Percentiles rank a stretch among this genome's conserved stretches.
Evolutionary conservation across 2,329 filamentous ascomycete genomes (phyloP).

Genomic region (Teratosphaeriaceae sp.): DNA sequence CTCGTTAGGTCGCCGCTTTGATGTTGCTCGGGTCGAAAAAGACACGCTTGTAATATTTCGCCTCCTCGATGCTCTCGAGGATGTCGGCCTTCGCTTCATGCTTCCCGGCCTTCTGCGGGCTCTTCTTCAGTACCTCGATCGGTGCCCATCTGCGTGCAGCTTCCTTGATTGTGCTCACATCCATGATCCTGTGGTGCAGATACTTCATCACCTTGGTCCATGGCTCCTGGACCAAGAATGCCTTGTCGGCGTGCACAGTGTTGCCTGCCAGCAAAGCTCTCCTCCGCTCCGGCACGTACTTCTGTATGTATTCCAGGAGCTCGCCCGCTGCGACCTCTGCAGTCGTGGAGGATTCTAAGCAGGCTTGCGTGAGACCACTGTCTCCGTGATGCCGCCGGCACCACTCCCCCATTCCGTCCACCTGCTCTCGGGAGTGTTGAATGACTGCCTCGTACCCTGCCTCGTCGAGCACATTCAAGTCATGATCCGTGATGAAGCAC

Average conservation of each 20-base stretch:
- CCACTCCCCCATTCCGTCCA: slow-evolving; percentile 84
- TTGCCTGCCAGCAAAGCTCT: slow-evolving; percentile 80
- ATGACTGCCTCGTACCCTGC: slow-evolving; percentile 74
- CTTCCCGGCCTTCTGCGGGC: slow-evolving; percentile 64
- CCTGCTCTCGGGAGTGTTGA: slow-evolving; percentile 61
- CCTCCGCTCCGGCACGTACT: slow-evolving; percentile 58
- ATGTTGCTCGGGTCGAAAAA: slow-evolving; percentile 57
- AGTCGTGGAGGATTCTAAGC: slow-evolving; percentile 65
- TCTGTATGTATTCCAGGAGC: slow-evolving; percentile 72
- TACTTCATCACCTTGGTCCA: slow-evolving; percentile 68
- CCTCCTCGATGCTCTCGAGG: slow-evolving; percentile 89
- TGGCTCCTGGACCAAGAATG: slow-evolving; percentile 68
- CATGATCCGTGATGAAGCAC: slow-evolving; percentile 79
- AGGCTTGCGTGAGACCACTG: slow-evolving; percentile 74
- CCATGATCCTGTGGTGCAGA: slow-evolving; percentile 83
- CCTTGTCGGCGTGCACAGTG: slow-evolving; percentile 82
- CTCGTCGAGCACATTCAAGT: slow-evolving; percentile 69
- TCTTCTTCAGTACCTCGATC: slow-evolving; percentile 51
- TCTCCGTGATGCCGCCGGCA: slow-evolving; percentile 72
- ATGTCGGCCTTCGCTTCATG: slow-evolving; percentile 89
- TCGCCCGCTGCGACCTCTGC: slow-evolving; percentile 63
- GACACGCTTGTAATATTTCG: slow-evolving; percentile 67
- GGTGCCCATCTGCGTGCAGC: slow-evolving; percentile 75
- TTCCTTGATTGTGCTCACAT: slow-evolving; percentile 91
- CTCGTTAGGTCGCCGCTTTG: no score